These are phyloP conservation scores for Peronospora destructor DNA, from an alignment of 352 stramenopile genomes.

Conservation along the genomic window DNA sequence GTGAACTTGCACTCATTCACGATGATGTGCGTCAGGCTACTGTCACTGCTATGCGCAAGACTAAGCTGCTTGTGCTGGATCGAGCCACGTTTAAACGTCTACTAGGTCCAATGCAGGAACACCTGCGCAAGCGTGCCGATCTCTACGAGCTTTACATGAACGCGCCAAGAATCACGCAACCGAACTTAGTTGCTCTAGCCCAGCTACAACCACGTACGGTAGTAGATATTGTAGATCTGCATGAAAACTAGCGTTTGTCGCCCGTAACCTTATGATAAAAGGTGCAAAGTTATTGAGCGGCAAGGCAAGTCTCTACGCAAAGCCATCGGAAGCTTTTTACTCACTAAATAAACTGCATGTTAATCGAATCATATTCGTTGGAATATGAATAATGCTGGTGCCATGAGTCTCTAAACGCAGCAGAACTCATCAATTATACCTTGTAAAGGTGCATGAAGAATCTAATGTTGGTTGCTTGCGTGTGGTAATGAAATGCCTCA, in stretches of 20 bases:
- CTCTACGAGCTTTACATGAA: constrained; percentile 73
- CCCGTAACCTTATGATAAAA: too few species aligned
- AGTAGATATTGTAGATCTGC: constrained; percentile 28
- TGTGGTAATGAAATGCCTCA: neutral
- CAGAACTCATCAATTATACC: too few species aligned
- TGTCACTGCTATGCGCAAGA: constrained; percentile 71
- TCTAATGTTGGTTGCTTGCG: too few species aligned
- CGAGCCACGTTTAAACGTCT: constrained; percentile 86
- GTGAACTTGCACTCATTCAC: constrained; percentile 85
- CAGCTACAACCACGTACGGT: constrained; percentile 6
- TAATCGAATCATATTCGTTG: too few species aligned
- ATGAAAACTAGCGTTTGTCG: too few species aligned
- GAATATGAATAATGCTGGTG: too few species aligned
- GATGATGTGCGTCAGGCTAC: constrained; percentile 85
- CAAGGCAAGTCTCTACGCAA: constrained; percentile 5
- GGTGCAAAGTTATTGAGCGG: neutral
- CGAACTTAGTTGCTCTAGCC: constrained; percentile 6
- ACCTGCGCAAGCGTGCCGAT: constrained; percentile 62
- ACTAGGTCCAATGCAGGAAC: constrained; percentile 83
- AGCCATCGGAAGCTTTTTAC: constrained; percentile 15
- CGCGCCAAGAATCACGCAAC: constrained; percentile 8
- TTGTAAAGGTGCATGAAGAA: too few species aligned
- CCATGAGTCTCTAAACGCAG: too few species aligned
- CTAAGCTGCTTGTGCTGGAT: constrained; percentile 84
- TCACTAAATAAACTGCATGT: neutral